Evolutionary conservation across 371 early-diverging fungal genomes (phyloP), one percentile per base, ranked within the genome.

Genomic region (Lichtheimia hyalospora): DNA sequence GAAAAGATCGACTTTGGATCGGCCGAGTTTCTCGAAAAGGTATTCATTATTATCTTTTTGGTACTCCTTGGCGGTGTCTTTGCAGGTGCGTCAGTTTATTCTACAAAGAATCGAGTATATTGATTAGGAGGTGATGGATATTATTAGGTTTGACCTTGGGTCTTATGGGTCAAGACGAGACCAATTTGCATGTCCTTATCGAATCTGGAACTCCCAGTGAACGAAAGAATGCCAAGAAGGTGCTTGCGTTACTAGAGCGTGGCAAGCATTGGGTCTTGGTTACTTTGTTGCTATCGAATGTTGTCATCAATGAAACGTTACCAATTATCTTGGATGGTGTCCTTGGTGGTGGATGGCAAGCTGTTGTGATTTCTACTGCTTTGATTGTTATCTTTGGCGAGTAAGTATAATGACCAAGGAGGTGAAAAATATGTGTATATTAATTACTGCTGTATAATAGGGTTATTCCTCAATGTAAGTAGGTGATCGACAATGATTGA

Each of bases 351-450:
- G 89, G 90, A 27, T 88, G 93, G 52, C 82, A 87, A 54, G 98
- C 98, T 2, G 87, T 98, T 51, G 69, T 96, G 4, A 82, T 89
- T 7, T 96, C 96, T 2, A 95, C 95, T 2, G 88, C 82, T 0
- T 68, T 94, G 43, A 90, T 97, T 62, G 92, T 96, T 44, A 73
- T 96, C 16, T 96, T 97, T 79, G 96, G 96, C 61, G 97, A 96
- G 88, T 89, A 79, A 75, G 86, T 79, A 5, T n/a, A 16, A 43
- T 54, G 24, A 18, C 21, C 39, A 21, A n/a, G 2, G 13, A 40
- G 4, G 21, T 6, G n/a, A 50, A 40, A 14, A 52, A 20, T n/a
- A 15, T 15, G 7, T 3, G 46, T 20, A 2, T 42, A 34, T 60
- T 43, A 41, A 15, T 48, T 15, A 23, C 57, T 49, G 15, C 16